Evolutionary conservation across 768 basidiomycete species (phyloP), one percentile per base, ranked within the genome.

Genomic region (Mycena galericulata): DNA sequence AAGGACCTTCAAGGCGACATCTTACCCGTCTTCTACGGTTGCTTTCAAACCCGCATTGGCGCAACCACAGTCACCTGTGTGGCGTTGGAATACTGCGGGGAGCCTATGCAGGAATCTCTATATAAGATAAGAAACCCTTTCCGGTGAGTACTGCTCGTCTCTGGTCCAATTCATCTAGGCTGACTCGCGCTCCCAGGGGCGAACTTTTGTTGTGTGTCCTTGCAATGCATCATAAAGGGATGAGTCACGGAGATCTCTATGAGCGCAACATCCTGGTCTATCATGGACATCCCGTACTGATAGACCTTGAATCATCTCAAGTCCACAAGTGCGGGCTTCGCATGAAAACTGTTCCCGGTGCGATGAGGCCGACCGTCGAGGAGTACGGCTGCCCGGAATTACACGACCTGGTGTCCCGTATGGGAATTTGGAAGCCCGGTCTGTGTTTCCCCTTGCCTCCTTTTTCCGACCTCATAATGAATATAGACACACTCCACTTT

Each of bases 381-480:
- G 58, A 60, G 40, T 60, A 17, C n/a, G 58, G 58, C 1, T 60
- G 58, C 22, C 2, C 29, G 4, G 58, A 60, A 26, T 20, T 60
- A 4, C 22, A 34, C 32, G 18, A 32, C 27, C 46, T 60, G 15
- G 18, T 60, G 1, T 1, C 15, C 30, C 56, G 56, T 7, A 57
- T 45, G 40, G 41, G 41, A 15, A 26, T 57, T 7, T 57, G 56
- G 56, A 29, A 30, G 17, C 29, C 49, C 17, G 22, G 49, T 51
- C 6, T n/a, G 49, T 51, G 7, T 27, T n/a, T 30, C 17, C 6
- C 7, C 20, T 51, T 24, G 20, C 2, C 10, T 51, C 4, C 49
- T 32, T 15, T 11, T n/a, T 18, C 29, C 6, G 7, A 15, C 7
- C 30, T 12, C 14, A 10, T 2, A 26, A 18, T 32, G 49, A 10